These are phyloP conservation scores for Aspergillus eucalypticola DNA, from an alignment of 2,329 filamentous ascomycete genomes.

Conservation along the genomic window DNA sequence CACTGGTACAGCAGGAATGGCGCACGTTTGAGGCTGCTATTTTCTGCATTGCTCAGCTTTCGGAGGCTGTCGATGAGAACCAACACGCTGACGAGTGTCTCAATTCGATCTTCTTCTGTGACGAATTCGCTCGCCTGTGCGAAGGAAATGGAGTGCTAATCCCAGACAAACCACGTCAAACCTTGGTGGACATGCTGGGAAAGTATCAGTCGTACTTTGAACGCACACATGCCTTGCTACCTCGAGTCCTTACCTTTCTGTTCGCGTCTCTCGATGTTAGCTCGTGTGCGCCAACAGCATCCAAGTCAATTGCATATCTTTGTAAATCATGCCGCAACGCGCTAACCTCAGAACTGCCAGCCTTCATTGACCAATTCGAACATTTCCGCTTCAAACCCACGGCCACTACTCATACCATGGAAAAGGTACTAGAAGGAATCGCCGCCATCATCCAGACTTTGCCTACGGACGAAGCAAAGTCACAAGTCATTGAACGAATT, in stretches of 20 bases:
- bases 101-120: slow-evolving; percentile 43
- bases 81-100: slow-evolving; percentile 43
- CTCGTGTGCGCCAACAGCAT: slow-evolving; percentile 44
- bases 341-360: slow-evolving; percentile 44
- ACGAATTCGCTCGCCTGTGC: slow-evolving; percentile 38
- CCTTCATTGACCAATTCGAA: slow-evolving; percentile 45
- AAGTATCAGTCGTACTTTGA: slow-evolving; percentile 48
- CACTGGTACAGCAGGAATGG: slow-evolving; percentile 41
- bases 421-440: slow-evolving; percentile 47
- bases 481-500: slow-evolving; percentile 40
- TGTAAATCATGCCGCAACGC: slow-evolving; percentile 46
- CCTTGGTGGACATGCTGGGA: slow-evolving; percentile 46
- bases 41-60: slow-evolving; percentile 47
- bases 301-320: slow-evolving; percentile 45
- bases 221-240: slow-evolving; percentile 42
- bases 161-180: slow-evolving; percentile 41
- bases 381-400: slow-evolving; percentile 40
- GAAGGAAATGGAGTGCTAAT: slow-evolving; percentile 33
- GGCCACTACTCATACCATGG: slow-evolving; percentile 40
- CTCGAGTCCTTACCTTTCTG: slow-evolving; percentile 45
- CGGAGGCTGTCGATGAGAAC: slow-evolving; percentile 48
- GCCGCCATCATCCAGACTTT: slow-evolving; percentile 47
- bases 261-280: slow-evolving; percentile 46
- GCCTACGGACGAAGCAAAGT: slow-evolving; percentile 41
- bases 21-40: slow-evolving; percentile 46